Evolutionary conservation across 2,329 filamentous ascomycete genomes (phyloP).

Genomic region (Colletotrichum sp.): DNA sequence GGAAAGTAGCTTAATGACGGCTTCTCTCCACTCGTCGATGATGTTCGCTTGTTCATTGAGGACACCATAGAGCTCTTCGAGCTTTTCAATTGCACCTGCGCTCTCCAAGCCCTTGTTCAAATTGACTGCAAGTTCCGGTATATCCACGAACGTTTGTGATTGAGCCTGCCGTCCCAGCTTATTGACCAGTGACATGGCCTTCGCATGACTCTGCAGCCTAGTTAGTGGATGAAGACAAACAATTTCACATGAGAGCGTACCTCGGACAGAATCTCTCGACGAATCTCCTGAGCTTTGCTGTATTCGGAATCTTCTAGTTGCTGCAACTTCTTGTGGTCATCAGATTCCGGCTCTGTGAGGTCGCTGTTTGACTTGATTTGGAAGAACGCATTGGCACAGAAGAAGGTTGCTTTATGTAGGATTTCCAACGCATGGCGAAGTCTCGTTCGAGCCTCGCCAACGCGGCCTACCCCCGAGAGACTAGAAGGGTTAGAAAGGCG

Average conservation of each 20-base stretch:
- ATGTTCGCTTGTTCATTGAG: conserved; percentile 76
- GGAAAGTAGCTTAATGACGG: conserved; percentile 74
- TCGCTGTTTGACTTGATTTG: conserved; percentile 78
- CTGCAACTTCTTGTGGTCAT: conserved; percentile 70
- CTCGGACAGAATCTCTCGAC: conserved; percentile 78
- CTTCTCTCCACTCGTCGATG: conserved; percentile 77
- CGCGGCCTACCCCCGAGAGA: conserved; percentile 36
- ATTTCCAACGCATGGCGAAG: conserved; percentile 78
- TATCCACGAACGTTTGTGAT: conserved; percentile 61
- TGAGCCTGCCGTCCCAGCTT: conserved; percentile 59
- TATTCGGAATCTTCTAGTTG: conserved; percentile 76
- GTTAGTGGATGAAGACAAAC: not conserved
- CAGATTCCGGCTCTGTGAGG: conserved; percentile 69
- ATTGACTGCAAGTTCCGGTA: conserved; percentile 62
- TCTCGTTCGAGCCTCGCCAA: conserved; percentile 66
- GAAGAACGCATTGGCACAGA: conserved; percentile 81
- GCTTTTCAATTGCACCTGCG: conserved; percentile 65
- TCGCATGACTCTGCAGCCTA: conserved; percentile 40
- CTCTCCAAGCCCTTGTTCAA: conserved; percentile 74
- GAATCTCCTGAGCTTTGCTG: conserved; percentile 76
- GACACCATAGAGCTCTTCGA: conserved; percentile 67
- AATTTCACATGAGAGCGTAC: conserved; percentile 29
- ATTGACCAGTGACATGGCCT: conserved; percentile 69
- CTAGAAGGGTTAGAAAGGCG: conserved; percentile 51
- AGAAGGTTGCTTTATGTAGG: conserved; percentile 83